These are phyloP conservation scores for Boletus subparvulus DNA, from an alignment of 768 basidiomycete genomes.

Conservation along the genomic window DNA sequence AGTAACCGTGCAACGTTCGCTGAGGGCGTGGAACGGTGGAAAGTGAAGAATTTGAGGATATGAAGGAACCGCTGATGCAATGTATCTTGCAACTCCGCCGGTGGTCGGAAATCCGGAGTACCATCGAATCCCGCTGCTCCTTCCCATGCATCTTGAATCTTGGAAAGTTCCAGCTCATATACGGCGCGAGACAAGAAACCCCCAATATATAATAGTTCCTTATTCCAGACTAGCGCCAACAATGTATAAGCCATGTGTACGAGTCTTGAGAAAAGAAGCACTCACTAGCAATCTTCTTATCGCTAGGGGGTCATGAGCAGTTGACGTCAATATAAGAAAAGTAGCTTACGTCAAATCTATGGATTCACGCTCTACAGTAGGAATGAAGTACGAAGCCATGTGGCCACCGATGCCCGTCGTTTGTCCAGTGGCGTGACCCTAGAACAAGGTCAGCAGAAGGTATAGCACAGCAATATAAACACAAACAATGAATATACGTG, in stretches of 20 bases:
- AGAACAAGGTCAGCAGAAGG: not conserved
- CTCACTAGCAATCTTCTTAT: not conserved
- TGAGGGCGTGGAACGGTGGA: conserved; percentile 58
- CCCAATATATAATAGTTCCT: not conserved
- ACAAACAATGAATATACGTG: conserved; percentile 79
- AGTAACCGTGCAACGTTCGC: conserved; percentile 66
- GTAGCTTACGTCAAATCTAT: not conserved
- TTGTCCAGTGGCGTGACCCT: conserved; percentile 22
- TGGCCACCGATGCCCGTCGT: not conserved
- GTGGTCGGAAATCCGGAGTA: not conserved
- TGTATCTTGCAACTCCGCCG: not conserved
- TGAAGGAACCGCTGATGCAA: conserved; percentile 63
- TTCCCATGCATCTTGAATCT: not conserved
- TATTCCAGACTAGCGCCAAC: not conserved
- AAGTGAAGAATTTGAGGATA: conserved; percentile 55
- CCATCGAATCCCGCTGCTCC: not conserved
- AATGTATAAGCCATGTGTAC: too few relatives aligned
- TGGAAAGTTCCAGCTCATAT: not conserved
- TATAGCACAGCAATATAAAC: not conserved
- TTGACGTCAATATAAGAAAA: not conserved
- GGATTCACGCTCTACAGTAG: not conserved
- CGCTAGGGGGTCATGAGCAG: not conserved
- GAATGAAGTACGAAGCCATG: not conserved
- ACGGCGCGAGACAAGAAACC: not conserved
- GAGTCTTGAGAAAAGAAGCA: too few relatives aligned